Percentiles rank a stretch among this genome's conserved stretches.
These are phyloP conservation scores for Calonectria fujianensis DNA, from an alignment of 2,329 filamentous ascomycete genomes.

Conservation along the genomic window DNA sequence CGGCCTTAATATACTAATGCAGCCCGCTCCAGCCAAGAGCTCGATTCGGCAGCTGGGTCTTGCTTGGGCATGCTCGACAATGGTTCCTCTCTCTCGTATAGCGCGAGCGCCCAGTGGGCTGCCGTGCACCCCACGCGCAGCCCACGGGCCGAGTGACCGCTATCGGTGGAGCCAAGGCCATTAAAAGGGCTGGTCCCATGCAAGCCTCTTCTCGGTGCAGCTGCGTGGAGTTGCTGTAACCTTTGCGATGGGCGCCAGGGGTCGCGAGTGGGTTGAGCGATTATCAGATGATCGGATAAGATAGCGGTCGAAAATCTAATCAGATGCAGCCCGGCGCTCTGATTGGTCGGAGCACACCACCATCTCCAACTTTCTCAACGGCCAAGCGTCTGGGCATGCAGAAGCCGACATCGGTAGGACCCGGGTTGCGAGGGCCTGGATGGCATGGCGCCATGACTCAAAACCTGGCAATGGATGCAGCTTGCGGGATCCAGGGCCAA, in stretches of 20 bases:
- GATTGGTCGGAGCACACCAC: constrained; percentile 46
- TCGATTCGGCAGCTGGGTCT: constrained; percentile 13
- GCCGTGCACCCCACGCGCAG: constrained; percentile 31
- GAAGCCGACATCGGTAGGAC: constrained; percentile 41
- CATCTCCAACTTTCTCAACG: constrained; percentile 32
- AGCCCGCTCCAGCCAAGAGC: constrained; percentile 25
- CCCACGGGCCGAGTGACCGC: constrained; percentile 15
- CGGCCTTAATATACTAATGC: constrained; percentile 44
- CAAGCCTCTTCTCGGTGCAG: constrained; percentile 22
- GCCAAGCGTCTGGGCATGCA: constrained; percentile 26
- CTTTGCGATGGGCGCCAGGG: constrained; percentile 31
- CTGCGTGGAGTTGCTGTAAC: constrained; percentile 31
- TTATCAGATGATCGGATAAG: constrained; percentile 54
- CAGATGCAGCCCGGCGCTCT: constrained; percentile 47
- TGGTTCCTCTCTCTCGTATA: constrained; percentile 22
- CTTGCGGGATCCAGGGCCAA: neutral
- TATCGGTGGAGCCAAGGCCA: constrained; percentile 30
- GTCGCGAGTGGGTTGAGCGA: constrained; percentile 39
- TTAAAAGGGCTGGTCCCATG: constrained; percentile 34
- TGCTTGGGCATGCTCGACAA: neutral
- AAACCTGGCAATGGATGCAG: neutral
- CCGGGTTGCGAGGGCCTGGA: constrained; percentile 19
- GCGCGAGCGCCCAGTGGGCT: neutral
- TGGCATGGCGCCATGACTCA: constrained; percentile 29
- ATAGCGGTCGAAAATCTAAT: constrained; percentile 51